These are phyloP conservation scores for Mucor piriformis DNA, from an alignment of 371 early-diverging fungal species.

Conservation along the genomic window DNA sequence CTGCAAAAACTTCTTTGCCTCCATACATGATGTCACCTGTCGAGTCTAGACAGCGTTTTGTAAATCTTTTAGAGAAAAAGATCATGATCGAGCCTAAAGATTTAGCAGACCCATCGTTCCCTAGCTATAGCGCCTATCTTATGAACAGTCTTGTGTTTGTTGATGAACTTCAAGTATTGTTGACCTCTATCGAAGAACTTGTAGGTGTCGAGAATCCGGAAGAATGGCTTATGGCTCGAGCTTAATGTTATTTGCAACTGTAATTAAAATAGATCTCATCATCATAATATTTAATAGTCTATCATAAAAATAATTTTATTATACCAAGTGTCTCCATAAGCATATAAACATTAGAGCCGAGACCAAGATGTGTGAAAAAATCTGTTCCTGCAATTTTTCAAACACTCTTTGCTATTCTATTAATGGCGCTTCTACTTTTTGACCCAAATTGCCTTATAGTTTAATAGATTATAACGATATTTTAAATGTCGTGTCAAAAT, in stretches of 20 bases:
- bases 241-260: constrained; percentile 3
- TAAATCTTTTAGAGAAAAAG: constrained; percentile 25
- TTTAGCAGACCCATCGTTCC: constrained; percentile 32
- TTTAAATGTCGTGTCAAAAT: too few species aligned
- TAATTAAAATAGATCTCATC: neutral
- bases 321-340: too few species aligned
- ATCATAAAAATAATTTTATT: too few species aligned
- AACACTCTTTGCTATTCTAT: too few species aligned
- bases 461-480: too few species aligned
- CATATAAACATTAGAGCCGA: too few species aligned
- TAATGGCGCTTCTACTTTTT: too few species aligned
- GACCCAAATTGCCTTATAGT: too few species aligned
- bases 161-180: constrained; percentile 33
- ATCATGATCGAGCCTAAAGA: constrained; percentile 29
- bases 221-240: constrained; percentile 32
- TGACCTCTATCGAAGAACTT: constrained; percentile 29
- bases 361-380: too few species aligned
- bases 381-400: too few species aligned
- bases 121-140: constrained; percentile 38
- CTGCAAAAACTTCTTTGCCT: constrained; percentile 46
- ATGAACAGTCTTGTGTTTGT: constrained; percentile 40
- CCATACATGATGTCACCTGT: constrained; percentile 41
- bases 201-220: constrained; percentile 49
- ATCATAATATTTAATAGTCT: neutral
- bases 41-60: constrained; percentile 31